Percentiles rank a stretch among this genome's conserved stretches.
Evolutionary conservation across 371 early-diverging fungal genomes (phyloP).

Genomic region (Dinochytrium kinnereticum): DNA sequence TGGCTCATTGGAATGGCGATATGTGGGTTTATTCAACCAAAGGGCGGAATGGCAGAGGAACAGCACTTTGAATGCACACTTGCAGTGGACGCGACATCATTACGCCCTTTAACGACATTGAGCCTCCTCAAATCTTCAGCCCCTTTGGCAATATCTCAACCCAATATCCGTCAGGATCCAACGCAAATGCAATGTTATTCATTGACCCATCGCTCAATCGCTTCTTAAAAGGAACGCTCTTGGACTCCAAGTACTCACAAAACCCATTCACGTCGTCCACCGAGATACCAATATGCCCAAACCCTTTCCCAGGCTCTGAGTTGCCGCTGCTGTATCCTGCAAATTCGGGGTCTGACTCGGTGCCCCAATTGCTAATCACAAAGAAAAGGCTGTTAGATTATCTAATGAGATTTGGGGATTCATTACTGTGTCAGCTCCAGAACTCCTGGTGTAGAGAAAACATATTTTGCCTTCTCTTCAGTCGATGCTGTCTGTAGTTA

Average conservation of each 20-base stretch:
- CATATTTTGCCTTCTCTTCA: conserved; percentile 62
- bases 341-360: conserved; percentile 73
- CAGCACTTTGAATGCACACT: no score
- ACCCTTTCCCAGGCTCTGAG: conserved; percentile 68
- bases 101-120: no score
- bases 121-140: no score
- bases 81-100: no score
- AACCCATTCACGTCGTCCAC: conserved; percentile 84
- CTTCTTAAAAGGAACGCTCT: conserved; percentile 78
- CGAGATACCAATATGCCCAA: conserved; percentile 81
- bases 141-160: conserved; percentile 30
- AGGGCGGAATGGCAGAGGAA: no score
- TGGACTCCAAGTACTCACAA: conserved; percentile 72
- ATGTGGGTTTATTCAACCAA: no score
- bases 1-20: no score
- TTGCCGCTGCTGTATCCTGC: conserved; percentile 77
- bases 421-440: conserved; percentile 81
- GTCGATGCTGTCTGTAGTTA: conserved; percentile 40
- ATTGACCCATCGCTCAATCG: conserved; percentile 69
- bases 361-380: conserved; percentile 72
- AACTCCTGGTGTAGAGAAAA: conserved; percentile 72
- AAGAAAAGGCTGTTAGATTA: background rate
- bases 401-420: background rate
- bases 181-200: conserved; percentile 85
- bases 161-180: conserved; percentile 88